Conservation (phyloP, 2,329 filamentous ascomycete genomes). For the Cercospora janseana region DNA sequence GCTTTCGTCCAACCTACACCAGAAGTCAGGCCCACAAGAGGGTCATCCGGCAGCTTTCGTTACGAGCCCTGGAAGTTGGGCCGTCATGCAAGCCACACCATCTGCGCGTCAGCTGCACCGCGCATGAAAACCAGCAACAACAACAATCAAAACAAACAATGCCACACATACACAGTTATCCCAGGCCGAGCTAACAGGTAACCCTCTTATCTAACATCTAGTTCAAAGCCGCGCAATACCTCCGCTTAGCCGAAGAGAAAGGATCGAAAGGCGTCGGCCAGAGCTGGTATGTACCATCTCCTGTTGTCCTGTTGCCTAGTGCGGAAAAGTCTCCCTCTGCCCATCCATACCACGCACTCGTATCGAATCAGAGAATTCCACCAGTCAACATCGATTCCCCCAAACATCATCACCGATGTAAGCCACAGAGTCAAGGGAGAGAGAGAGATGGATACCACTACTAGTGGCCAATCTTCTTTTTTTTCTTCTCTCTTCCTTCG, state of each 20-base stretch:
- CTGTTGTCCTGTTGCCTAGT: neutral
- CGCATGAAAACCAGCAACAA: neutral
- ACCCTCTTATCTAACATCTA: constrained; percentile 40
- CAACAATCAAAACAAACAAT: neutral
- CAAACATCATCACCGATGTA: no score
- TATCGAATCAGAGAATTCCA: no score
- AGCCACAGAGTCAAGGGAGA: no score
- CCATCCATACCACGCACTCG: neutral
- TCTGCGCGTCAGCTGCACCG: constrained; percentile 14
- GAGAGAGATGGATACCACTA: no score
- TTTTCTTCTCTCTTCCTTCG: no score
- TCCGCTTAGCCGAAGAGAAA: constrained; percentile 83
- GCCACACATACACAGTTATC: neutral
- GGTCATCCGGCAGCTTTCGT: constrained; percentile 7
- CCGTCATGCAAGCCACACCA: constrained; percentile 29
- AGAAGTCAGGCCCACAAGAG: neutral
- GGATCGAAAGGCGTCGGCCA: constrained; percentile 91
- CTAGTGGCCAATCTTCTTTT: no score
- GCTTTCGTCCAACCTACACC: neutral
- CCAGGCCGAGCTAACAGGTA: neutral
- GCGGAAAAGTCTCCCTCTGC: neutral
- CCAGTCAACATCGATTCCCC: no score
- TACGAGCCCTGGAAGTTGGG: constrained; percentile 24
- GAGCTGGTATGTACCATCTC: constrained; percentile 70
- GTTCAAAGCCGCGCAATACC: constrained; percentile 83